A percentile compares a stretch with the other conserved stretches of the same genome.
These are phyloP conservation scores for Antrodiella citrinella DNA, from an alignment of 768 basidiomycete genomes.

Conservation along the genomic window DNA sequence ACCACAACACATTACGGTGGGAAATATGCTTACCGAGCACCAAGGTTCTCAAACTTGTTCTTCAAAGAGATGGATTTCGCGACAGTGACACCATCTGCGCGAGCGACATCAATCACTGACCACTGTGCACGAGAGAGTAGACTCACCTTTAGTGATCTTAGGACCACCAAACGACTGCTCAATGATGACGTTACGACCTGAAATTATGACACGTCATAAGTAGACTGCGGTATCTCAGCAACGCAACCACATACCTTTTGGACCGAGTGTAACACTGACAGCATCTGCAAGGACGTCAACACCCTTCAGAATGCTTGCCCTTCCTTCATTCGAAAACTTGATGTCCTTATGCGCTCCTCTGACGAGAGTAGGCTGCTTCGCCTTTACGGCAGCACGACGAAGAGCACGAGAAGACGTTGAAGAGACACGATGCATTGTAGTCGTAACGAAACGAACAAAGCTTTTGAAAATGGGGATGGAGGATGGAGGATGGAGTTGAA, in stretches of 20 bases:
- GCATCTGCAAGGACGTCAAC: slow-evolving; percentile 97
- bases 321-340: slow-evolving; percentile 92
- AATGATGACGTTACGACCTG: slow-evolving; percentile 96
- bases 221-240: slow-evolving; percentile 10
- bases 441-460: background rate
- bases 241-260: slow-evolving; percentile 59
- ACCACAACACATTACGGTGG: too few relatives aligned
- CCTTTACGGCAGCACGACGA: slow-evolving; percentile 57
- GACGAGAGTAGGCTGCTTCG: slow-evolving; percentile 41
- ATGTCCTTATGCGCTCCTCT: slow-evolving; percentile 93
- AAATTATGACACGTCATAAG: background rate
- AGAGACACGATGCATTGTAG: slow-evolving; percentile 66
- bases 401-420: slow-evolving; percentile 55
- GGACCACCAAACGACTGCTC: slow-evolving; percentile 86
- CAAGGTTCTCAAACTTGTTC: slow-evolving; percentile 99
- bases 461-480: slow-evolving; percentile 11
- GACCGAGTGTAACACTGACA: slow-evolving; percentile 92
- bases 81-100: slow-evolving; percentile 89
- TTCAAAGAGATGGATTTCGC: slow-evolving; percentile 91
- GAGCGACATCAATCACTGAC: too few relatives aligned
- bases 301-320: slow-evolving; percentile 89
- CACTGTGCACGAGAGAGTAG: background rate
- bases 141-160: slow-evolving; percentile 89
- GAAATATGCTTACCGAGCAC: slow-evolving; percentile 80
- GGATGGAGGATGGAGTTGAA: slow-evolving; percentile 7